Evolutionary conservation across 768 basidiomycete species (phyloP).

Genomic region (Agrocybe pediades): DNA sequence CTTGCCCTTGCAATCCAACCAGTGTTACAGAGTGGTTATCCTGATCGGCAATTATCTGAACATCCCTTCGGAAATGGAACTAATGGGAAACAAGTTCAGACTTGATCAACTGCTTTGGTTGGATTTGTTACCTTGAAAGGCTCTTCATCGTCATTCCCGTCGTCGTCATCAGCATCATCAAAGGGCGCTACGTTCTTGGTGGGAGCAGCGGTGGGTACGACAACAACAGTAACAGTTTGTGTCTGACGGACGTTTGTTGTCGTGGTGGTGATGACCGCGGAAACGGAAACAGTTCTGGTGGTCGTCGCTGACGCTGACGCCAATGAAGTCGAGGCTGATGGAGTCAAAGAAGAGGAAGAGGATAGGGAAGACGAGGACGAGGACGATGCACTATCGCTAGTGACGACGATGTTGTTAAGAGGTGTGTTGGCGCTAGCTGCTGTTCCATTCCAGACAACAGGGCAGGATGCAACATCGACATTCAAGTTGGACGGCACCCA

Average conservation of each 20-base stretch:
- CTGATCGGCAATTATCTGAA: constrained; percentile 13
- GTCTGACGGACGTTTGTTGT: constrained; percentile 11
- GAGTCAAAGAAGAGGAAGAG: constrained; percentile 2
- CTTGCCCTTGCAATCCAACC: constrained; percentile 13
- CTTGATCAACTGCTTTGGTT: neutral
- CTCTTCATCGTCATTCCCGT: constrained; percentile 15
- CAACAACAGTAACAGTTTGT: constrained; percentile 28
- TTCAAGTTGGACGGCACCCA: constrained; percentile 47
- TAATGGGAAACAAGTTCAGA: constrained; percentile 1
- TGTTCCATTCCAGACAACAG: constrained; percentile 56
- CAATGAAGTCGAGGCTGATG: constrained; percentile 2
- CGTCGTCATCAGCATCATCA: constrained; percentile 11
- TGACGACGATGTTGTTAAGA: neutral
- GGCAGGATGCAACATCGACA: constrained; percentile 41
- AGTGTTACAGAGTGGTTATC: constrained; percentile 11
- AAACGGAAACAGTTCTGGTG: constrained; percentile 4
- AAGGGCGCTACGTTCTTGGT: constrained; percentile 1
- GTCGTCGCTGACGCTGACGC: constrained; percentile 7
- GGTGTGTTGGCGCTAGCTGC: constrained; percentile 16
- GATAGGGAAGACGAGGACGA: constrained; percentile 5
- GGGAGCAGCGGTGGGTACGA: constrained; percentile 19
- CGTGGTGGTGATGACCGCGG: neutral
- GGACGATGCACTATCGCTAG: neutral
- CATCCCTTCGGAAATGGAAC: constrained; percentile 15
- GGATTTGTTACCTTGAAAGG: constrained; percentile 7